These are phyloP conservation scores for Parietichytrium sp. DNA, from an alignment of 108 stramenopile genomes.

Conservation along the genomic window DNA sequence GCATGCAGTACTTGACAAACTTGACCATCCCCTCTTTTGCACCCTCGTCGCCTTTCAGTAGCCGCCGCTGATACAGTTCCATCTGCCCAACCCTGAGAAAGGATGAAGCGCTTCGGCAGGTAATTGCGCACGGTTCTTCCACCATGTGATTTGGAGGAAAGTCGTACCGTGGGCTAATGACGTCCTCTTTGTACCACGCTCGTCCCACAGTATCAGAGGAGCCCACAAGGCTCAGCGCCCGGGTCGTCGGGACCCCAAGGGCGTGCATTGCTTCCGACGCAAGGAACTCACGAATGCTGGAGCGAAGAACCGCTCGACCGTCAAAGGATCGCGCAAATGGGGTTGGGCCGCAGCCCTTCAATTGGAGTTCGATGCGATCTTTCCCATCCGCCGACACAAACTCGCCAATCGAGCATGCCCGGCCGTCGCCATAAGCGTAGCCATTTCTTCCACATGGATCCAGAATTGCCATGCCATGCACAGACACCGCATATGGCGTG, in stretches of 20 bases:
- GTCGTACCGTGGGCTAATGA: slow-evolving; percentile 26
- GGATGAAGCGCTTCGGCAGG: slow-evolving; percentile 71
- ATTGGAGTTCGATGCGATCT: slow-evolving; percentile 79
- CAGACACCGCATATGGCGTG: slow-evolving; percentile 80
- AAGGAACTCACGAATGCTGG: slow-evolving; percentile 88
- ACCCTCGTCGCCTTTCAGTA: neutral
- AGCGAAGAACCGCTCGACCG: slow-evolving; percentile 87
- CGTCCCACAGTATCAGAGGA: slow-evolving; percentile 65
- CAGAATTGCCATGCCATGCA: slow-evolving; percentile 74
- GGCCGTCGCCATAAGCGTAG: slow-evolving; percentile 81
- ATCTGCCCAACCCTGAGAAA: slow-evolving; percentile 82
- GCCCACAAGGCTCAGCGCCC: slow-evolving; percentile 73
- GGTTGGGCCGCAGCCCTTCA: slow-evolving; percentile 90
- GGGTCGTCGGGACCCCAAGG: slow-evolving; percentile 80
- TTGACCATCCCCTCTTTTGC: neutral
- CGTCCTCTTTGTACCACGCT: slow-evolving; percentile 68
- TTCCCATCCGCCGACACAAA: slow-evolving; percentile 43
- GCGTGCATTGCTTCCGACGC: slow-evolving; percentile 91
- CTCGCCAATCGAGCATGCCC: slow-evolving; percentile 76
- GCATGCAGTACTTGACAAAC: slow-evolving; percentile 23
- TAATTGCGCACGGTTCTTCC: slow-evolving; percentile 77
- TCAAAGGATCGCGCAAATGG: slow-evolving; percentile 92
- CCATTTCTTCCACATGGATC: slow-evolving; percentile 79
- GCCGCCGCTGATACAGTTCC: slow-evolving; percentile 73
- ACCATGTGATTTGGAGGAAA: slow-evolving; percentile 74